Evolutionary conservation across 208 protist species (phyloP), one percentile per base, ranked within the genome.

Genomic region (Trypanosoma cruzi): DNA sequence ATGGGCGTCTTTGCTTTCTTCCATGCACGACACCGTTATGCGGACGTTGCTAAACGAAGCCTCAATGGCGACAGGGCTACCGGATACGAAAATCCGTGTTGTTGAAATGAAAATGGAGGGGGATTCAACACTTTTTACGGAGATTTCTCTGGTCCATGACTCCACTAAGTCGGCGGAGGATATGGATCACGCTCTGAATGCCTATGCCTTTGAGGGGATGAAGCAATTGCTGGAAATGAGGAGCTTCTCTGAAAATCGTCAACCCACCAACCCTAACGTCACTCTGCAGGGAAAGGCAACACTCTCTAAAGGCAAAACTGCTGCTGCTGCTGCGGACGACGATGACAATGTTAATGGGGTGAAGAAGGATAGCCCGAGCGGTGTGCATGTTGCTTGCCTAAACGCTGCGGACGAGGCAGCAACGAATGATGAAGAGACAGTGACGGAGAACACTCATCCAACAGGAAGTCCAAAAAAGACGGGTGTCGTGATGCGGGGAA

Each of bases 21-120:
- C 55, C 28, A 72, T 73, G 48, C 61, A 60, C 24, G 80, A 84
- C 18, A 70, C 46, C 14, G 49, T 92, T 22, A 75, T 88, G 75
- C 74, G 73, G 1, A 79, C 80, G n/a, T n/a, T 92, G 26, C 22
- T 73, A 14, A 75, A 70, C 40, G 86, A 92, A 29, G 60, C 71
- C 14, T 80, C 77, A 13, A 56, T 53, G 26, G 86, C 86, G 22
- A 55, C 64, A 37, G 72, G 62, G 20, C 50, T 92, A 44, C 71
- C 80, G 40, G 31, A 71, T 32, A 62, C 56, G 56, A 80, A 70
- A 46, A 73, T 92, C 31, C 76, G 74, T 32, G 73, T 92, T 40
- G 48, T 56, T 29, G 42, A 57, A 14, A 62, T 92, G 28, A 50
- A 64, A 28, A 66, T 71, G 34, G 63, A 71, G 34, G 68, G 56